These are phyloP conservation scores for Trametes sanguinea DNA, from an alignment of 768 basidiomycete genomes.

Conservation along the genomic window DNA sequence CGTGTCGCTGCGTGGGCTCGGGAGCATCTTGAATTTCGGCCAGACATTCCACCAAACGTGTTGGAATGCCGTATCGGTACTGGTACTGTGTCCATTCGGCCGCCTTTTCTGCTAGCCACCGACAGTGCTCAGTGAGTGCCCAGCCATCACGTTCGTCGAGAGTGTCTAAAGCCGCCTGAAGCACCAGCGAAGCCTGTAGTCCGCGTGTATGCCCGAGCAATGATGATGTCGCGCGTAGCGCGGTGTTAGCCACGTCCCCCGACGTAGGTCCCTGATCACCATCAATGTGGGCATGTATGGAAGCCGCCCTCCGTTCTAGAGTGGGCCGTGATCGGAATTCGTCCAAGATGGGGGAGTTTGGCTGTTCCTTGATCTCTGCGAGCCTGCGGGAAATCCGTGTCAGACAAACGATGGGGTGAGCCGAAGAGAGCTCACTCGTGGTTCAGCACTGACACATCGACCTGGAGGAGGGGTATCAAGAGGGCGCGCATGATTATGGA, in stretches of 20 bases:
- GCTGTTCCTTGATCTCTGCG: slow-evolving; percentile 61
- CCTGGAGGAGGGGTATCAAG: slow-evolving; percentile 64
- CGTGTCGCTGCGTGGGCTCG: slow-evolving; percentile 51
- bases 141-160: slow-evolving; percentile 66
- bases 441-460: slow-evolving; percentile 58
- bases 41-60: slow-evolving; percentile 78
- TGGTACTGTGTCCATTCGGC: slow-evolving; percentile 93
- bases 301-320: slow-evolving; percentile 81
- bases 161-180: slow-evolving; percentile 72
- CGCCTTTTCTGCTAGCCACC: slow-evolving; percentile 77
- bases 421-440: slow-evolving; percentile 56
- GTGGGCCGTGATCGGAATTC: slow-evolving; percentile 84
- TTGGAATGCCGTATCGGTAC: slow-evolving; percentile 88
- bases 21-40: slow-evolving; percentile 59
- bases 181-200: slow-evolving; percentile 66
- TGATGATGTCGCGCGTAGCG: slow-evolving; percentile 69
- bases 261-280: slow-evolving; percentile 83
- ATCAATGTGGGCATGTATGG: slow-evolving; percentile 85
- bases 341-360: slow-evolving; percentile 75
- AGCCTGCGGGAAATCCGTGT: slow-evolving; percentile 43
- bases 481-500: slow-evolving; percentile 71
- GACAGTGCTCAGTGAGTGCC: slow-evolving; percentile 68
- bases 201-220: slow-evolving; percentile 78
- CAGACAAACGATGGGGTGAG: not conserved
- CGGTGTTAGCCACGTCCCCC: slow-evolving; percentile 72